Evolutionary conservation across 2,329 filamentous ascomycete species (phyloP).

Genomic region (Hypoxylon sp.): DNA sequence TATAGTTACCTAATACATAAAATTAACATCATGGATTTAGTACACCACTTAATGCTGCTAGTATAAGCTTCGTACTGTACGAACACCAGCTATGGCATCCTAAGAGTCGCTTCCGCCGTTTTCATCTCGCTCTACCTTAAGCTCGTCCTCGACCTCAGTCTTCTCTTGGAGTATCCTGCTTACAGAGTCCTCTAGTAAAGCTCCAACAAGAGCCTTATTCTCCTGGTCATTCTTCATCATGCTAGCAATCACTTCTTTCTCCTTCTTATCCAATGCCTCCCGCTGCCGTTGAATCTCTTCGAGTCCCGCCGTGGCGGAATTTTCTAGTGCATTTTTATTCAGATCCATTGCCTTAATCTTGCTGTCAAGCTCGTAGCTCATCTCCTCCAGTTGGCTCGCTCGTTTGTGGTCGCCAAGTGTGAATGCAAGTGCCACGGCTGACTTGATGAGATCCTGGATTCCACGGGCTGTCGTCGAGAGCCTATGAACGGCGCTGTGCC

Average conservation of each 20-base stretch:
- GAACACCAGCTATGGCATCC: neutral
- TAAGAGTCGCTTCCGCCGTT: slow-evolving; percentile 4
- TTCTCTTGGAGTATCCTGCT: slow-evolving; percentile 33
- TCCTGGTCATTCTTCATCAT: slow-evolving; percentile 50
- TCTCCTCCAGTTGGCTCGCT: slow-evolving; percentile 48
- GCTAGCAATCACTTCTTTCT: slow-evolving; percentile 48
- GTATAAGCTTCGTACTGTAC: too few species aligned
- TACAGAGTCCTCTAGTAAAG: slow-evolving; percentile 50
- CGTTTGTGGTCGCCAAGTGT: slow-evolving; percentile 50
- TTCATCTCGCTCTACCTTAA: slow-evolving; percentile 14
- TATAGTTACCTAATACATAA: too few species aligned
- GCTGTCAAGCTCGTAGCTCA: slow-evolving; percentile 49
- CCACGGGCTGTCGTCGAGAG: slow-evolving; percentile 47
- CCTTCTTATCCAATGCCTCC: slow-evolving; percentile 55
- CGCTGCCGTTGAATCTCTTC: slow-evolving; percentile 53
- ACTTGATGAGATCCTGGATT: slow-evolving; percentile 49
- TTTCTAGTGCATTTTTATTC: slow-evolving; percentile 54
- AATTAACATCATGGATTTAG: too few species aligned
- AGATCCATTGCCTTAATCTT: slow-evolving; percentile 53
- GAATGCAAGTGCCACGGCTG: slow-evolving; percentile 49
- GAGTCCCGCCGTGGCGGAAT: slow-evolving; percentile 46
- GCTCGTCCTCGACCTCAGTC: slow-evolving; percentile 18
- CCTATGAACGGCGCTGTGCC: slow-evolving; percentile 54
- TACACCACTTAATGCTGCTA: too few species aligned
- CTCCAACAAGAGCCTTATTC: slow-evolving; percentile 50